Evolutionary conservation across 345 rosid genomes (phyloP), one percentile per base, ranked within the genome.

Genomic region (Sapria himalayana): DNA sequence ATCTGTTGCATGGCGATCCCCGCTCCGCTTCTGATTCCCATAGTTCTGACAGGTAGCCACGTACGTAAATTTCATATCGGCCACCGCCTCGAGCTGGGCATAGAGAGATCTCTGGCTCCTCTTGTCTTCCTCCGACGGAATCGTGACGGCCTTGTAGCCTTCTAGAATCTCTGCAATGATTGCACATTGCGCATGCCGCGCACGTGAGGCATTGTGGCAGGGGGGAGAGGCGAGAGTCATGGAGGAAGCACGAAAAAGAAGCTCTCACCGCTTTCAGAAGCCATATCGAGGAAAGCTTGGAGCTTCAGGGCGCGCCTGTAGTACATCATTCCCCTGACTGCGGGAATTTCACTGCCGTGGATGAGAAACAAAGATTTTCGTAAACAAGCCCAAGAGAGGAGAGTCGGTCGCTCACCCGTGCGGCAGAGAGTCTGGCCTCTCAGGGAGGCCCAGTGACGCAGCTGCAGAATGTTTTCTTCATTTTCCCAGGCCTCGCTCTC

Each of bases 291-390:
- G 53, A 82, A 89, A 55, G 94, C 94, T 61, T 89, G 98, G 62
- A 89, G 93, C 79, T 67, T 89, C 55, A 89, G 58, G 47, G 98
- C 98, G 32, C 98, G 72, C 69, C 84, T 67, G 59, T 79, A 89
- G 50, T 89, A 89, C 98, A 82, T 82, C 98, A 89, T 89, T 33
- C 98, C 98, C 65, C 98, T 67, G 47, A 89, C 93, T 89, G 85
- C 62, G 64, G 25, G 16, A 45, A 41, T 44, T 17, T 25, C 23
- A 9, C 13, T 29, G 38, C 51, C 64, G 25, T 56, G 69, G 17
- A 29, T 20, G 29, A 48, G 24, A 33, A 22, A 36, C 13, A 13
- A 11, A 32, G 14, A 41, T 13, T 24, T 49, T 47, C 13, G 25
- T 18, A 29, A 33, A 15, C 4, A 29, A 22, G 34, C 10, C 17